phyloP scores from a whole-genome alignment of 805 yeast species.

The Myxozyma neglecta region DNA sequence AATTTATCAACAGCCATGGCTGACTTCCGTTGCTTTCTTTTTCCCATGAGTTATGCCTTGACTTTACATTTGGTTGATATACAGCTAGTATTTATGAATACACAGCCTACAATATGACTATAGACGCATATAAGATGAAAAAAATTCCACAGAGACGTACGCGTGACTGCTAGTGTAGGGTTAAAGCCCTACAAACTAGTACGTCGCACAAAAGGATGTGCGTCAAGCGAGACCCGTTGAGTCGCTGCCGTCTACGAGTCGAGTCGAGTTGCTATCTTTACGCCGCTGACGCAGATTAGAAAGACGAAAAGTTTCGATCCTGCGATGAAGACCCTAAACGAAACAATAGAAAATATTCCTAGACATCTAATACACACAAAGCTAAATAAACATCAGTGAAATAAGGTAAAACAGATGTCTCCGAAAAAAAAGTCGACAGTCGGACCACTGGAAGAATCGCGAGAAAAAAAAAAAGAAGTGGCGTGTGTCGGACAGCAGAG shows the following conservation, averaged over 20 bases:
- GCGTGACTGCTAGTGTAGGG: conserved; percentile 2
- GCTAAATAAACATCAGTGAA: not conserved
- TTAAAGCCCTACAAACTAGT: not conserved
- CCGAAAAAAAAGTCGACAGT: too few relatives aligned
- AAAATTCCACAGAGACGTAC: not conserved
- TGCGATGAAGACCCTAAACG: not conserved
- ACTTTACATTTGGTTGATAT: not conserved
- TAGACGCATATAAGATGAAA: too few relatives aligned
- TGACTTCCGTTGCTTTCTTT: not conserved
- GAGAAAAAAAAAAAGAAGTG: not conserved
- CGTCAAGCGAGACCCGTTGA: not conserved
- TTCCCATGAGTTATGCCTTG: not conserved
- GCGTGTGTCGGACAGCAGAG: not conserved
- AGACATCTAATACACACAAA: too few relatives aligned
- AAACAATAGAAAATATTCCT: too few relatives aligned
- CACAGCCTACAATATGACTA: too few relatives aligned
- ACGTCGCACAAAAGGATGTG: too few relatives aligned
- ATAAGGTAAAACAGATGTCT: too few relatives aligned
- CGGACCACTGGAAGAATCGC: too few relatives aligned
- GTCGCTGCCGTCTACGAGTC: not conserved
- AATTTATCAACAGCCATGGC: not conserved
- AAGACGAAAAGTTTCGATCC: not conserved
- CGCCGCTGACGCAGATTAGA: conserved; percentile 8
- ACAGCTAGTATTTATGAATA: too few relatives aligned
- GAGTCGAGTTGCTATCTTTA: not conserved